Percentiles rank a stretch among this genome's conserved stretches.
phyloP scores from a whole-genome alignment of 2,329 filamentous ascomycete genomes.

The Beauveria bassiana region DNA sequence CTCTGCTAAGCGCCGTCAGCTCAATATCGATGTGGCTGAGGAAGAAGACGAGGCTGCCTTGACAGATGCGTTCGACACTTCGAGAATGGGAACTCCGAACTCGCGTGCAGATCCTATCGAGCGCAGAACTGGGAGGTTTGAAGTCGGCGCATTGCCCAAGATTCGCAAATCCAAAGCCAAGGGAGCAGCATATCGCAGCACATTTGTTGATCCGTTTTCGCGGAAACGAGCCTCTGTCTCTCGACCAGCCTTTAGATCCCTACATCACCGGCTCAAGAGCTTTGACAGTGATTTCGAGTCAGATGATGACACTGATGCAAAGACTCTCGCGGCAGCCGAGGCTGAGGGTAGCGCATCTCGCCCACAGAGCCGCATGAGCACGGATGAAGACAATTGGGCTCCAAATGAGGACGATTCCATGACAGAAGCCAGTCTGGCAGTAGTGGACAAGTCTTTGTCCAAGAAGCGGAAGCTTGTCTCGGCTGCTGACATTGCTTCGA shows the following conservation, averaged over 20 bases:
- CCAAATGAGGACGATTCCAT: slow-evolving; percentile 55
- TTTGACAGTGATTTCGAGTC: slow-evolving; percentile 68
- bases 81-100: slow-evolving; percentile 57
- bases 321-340: slow-evolving; percentile 54
- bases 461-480: slow-evolving; percentile 67
- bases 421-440: slow-evolving; percentile 64
- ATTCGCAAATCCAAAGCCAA: slow-evolving; percentile 63
- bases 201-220: slow-evolving; percentile 61
- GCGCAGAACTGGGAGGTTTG: slow-evolving; percentile 47
- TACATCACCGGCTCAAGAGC: slow-evolving; percentile 67
- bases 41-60: slow-evolving; percentile 47
- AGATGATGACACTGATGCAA: slow-evolving; percentile 66
- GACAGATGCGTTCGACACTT: slow-evolving; percentile 54
- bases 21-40: slow-evolving; percentile 67
- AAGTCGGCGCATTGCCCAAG: slow-evolving; percentile 58
- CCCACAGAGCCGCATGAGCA: slow-evolving; percentile 66
- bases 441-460: slow-evolving; percentile 46
- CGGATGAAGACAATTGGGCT: slow-evolving; percentile 49
- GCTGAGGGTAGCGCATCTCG: slow-evolving; percentile 82
- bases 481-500: slow-evolving; percentile 61
- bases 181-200: slow-evolving; percentile 46
- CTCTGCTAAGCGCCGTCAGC: slow-evolving; percentile 65
- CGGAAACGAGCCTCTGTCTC: slow-evolving; percentile 51
- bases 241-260: slow-evolving; percentile 61
- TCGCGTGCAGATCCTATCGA: slow-evolving; percentile 55